Conservation (phyloP, 768 basidiomycete genomes). For the Russula sp. region DNA sequence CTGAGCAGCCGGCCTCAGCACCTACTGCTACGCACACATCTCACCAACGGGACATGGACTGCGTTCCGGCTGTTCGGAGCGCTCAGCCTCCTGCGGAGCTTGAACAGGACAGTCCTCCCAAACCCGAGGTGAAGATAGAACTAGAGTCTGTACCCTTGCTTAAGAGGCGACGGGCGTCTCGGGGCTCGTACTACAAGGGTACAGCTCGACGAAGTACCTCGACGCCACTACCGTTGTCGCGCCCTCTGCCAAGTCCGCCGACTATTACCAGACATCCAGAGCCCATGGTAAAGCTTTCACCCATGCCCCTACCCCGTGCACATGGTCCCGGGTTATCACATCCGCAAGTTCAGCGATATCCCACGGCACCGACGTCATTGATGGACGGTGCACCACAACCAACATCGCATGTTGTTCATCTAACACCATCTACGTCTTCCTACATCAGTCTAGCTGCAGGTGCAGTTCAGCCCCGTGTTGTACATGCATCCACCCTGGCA, state of each 20-base stretch:
- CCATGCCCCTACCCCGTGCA: slow-evolving; percentile 10
- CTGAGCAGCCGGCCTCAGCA: neutral
- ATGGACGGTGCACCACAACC: neutral
- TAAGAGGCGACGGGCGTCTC: slow-evolving; percentile 12
- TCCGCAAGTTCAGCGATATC: neutral
- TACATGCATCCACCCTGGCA: neutral
- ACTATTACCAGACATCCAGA: slow-evolving; percentile 18
- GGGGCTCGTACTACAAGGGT: neutral
- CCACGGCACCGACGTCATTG: neutral
- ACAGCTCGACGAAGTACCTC: slow-evolving; percentile 19
- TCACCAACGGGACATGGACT: slow-evolving; percentile 1
- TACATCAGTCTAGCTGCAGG: slow-evolving; percentile 4
- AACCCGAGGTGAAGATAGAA: slow-evolving; percentile 5
- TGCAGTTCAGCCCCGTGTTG: slow-evolving; percentile 11
- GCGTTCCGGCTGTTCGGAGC: neutral
- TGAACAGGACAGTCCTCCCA: neutral
- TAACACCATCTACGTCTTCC: neutral
- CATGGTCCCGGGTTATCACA: neutral
- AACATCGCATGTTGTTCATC: slow-evolving; percentile 4
- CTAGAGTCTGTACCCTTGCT: neutral
- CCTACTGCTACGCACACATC: neutral
- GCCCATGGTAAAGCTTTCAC: slow-evolving; percentile 9
- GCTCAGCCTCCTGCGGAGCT: neutral
- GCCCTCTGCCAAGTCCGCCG: slow-evolving; percentile 27
- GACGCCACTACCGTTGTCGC: slow-evolving; percentile 21